Evolutionary conservation across 179 eudicot genomes (phyloP).

Genomic region (Carnegiea gigantea): DNA sequence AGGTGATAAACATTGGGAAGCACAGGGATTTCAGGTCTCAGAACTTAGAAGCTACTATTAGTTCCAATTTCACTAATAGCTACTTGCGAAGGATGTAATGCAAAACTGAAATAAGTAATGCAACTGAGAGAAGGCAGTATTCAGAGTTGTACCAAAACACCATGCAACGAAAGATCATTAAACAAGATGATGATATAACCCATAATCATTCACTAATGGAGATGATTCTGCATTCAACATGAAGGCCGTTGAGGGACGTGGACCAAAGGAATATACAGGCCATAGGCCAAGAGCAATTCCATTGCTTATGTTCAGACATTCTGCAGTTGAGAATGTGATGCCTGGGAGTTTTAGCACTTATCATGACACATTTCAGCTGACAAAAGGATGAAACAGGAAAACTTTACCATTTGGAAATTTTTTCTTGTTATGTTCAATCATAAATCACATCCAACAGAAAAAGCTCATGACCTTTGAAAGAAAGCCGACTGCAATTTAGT

Average conservation of each 20-base stretch:
- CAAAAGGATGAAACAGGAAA: neutral
- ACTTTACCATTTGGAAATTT: neutral
- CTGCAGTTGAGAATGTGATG: neutral
- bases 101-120: too few relatives aligned
- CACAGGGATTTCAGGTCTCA: neutral
- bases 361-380: neutral
- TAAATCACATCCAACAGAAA: too few relatives aligned
- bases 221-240: neutral
- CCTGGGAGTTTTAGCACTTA: neutral
- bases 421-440: neutral
- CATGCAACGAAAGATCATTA: neutral
- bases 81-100: neutral
- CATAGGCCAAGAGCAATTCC: neutral
- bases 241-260: neutral
- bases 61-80: neutral
- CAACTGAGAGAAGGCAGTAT: neutral
- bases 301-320: neutral
- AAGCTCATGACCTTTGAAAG: neutral
- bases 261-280: neutral
- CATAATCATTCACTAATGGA: neutral
- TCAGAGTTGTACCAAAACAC: neutral
- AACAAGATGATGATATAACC: neutral
- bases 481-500: neutral
- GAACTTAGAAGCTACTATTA: too few relatives aligned
- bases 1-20: neutral